A percentile compares a stretch with the other conserved stretches of the same genome.
phyloP scores from a whole-genome alignment of 139 green algal genomes.

The Zygnema cylindricum region DNA sequence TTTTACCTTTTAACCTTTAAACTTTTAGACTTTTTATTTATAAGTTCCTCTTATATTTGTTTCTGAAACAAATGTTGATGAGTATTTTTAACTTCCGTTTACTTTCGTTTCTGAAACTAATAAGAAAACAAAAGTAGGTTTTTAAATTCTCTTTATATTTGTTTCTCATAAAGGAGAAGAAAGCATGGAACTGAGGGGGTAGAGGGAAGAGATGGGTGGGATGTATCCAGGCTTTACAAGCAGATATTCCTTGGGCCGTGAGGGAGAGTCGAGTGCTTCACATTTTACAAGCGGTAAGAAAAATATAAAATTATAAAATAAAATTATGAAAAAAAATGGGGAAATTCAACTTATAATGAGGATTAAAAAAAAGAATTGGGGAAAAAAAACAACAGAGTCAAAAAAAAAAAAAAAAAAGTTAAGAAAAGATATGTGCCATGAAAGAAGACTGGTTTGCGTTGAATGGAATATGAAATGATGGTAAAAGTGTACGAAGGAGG shows the following conservation, averaged over 20 bases:
- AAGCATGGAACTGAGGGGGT: background rate
- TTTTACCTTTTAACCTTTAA: too few relatives aligned
- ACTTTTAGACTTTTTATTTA: too few relatives aligned
- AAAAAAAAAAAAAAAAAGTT: too few relatives aligned
- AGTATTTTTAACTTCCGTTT: background rate
- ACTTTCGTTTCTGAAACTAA: background rate
- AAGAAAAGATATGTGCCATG: too few relatives aligned
- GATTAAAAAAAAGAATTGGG: too few relatives aligned
- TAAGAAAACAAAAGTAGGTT: too few relatives aligned
- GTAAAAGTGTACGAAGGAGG: background rate
- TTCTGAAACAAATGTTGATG: background rate
- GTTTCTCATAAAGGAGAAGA: background rate
- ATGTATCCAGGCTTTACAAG: slow-evolving; percentile 21
- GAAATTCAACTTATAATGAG: too few relatives aligned
- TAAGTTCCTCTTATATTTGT: background rate
- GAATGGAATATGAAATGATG: too few relatives aligned
- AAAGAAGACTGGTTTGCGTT: too few relatives aligned
- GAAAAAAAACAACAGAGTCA: too few relatives aligned
- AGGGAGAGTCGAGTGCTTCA: slow-evolving; percentile 33
- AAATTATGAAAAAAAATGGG: too few relatives aligned
- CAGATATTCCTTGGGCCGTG: slow-evolving; percentile 14
- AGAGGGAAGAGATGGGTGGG: background rate
- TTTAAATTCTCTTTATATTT: background rate
- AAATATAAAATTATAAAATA: too few relatives aligned
- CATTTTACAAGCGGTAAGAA: slow-evolving; percentile 49